phyloP scores from a whole-genome alignment of 2,329 filamentous ascomycete genomes.

The Aspergillus brunneoviolaceus region DNA sequence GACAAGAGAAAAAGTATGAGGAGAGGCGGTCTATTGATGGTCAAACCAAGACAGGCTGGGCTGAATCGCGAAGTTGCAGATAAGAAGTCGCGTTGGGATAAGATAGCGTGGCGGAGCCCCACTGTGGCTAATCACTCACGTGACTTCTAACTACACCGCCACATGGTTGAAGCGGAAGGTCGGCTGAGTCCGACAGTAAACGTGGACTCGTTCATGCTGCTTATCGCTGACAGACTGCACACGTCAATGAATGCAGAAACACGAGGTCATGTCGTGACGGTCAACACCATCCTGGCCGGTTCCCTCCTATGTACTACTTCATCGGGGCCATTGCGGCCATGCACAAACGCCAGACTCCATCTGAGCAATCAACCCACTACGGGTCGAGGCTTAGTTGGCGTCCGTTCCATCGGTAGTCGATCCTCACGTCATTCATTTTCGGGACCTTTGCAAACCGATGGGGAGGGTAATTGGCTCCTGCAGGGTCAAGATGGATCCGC shows the following conservation, averaged over 20 bases:
- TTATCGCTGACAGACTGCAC: not conserved
- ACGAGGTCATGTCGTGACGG: not conserved
- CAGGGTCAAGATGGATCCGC: not conserved
- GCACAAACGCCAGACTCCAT: not conserved
- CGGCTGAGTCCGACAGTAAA: not conserved
- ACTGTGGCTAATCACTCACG: not conserved
- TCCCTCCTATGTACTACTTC: not conserved
- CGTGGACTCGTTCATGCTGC: not conserved
- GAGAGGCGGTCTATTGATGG: not conserved
- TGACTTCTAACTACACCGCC: not conserved
- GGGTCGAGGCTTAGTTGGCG: constrained; percentile 8
- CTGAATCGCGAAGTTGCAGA: constrained; percentile 7
- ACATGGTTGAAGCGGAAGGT: not conserved
- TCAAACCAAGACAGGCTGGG: not conserved
- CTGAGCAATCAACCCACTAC: not conserved
- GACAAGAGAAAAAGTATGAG: not conserved
- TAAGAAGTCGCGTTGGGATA: constrained; percentile 7
- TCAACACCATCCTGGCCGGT: not conserved
- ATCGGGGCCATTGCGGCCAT: not conserved
- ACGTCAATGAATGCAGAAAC: not conserved
- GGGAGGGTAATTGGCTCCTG: not conserved
- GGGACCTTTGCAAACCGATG: not conserved
- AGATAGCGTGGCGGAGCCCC: constrained; percentile 7
- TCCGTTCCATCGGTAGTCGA: constrained; percentile 1
- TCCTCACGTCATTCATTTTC: constrained; percentile 8